Conservation (phyloP, 2,329 filamentous ascomycete genomes). For the Phialocephala subalpina region DNA sequence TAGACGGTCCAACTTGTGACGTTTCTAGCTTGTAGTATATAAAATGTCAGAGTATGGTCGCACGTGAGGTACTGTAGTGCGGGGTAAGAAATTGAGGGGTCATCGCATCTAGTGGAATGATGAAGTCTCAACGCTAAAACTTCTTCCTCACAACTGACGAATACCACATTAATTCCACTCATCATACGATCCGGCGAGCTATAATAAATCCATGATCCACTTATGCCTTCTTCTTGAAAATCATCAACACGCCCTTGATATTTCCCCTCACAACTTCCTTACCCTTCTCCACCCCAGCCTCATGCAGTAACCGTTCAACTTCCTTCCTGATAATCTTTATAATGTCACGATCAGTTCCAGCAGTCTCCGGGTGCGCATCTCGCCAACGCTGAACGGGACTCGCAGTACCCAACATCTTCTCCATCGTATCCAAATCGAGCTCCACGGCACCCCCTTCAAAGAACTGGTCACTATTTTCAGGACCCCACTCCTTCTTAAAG, state of each 20-base stretch:
- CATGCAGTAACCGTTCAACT: slow-evolving; percentile 37
- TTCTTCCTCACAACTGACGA: too few relatives aligned
- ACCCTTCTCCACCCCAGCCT: slow-evolving; percentile 40
- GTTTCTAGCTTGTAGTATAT: too few relatives aligned
- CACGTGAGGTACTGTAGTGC: too few relatives aligned
- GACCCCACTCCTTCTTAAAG: slow-evolving; percentile 21
- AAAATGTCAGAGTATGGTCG: too few relatives aligned
- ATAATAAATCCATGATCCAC: background rate
- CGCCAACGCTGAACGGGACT: slow-evolving; percentile 49
- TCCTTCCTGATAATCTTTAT: slow-evolving; percentile 34
- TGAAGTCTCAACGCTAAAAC: too few relatives aligned
- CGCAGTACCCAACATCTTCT: slow-evolving; percentile 42
- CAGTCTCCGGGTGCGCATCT: slow-evolving; percentile 45
- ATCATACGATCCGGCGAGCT: too few relatives aligned
- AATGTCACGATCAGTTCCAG: slow-evolving; percentile 47
- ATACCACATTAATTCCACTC: too few relatives aligned
- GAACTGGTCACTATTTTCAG: slow-evolving; percentile 20
- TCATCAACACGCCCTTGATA: slow-evolving; percentile 27
- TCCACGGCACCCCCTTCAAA: slow-evolving; percentile 18
- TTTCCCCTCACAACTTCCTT: slow-evolving; percentile 34
- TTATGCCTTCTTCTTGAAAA: slow-evolving; percentile 30
- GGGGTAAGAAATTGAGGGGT: too few relatives aligned
- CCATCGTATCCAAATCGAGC: slow-evolving; percentile 32
- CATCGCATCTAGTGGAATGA: too few relatives aligned
- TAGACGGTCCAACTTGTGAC: too few relatives aligned